These are phyloP conservation scores for Hymenoscyphus infarciens DNA, from an alignment of 2,329 filamentous ascomycete species.

Conservation along the genomic window DNA sequence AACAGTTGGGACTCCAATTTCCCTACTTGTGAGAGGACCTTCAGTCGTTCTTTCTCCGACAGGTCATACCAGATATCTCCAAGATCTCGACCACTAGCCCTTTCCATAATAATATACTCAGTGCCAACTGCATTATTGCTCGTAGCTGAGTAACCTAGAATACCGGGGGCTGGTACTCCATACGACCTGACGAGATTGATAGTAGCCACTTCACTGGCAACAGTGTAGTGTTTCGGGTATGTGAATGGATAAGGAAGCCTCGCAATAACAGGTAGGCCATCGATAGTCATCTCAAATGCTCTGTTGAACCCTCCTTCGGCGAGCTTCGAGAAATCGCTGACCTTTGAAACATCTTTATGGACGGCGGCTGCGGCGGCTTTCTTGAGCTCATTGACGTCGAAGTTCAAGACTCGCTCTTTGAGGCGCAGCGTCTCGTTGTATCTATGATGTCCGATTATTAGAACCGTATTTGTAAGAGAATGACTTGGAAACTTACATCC, in stretches of 20 bases:
- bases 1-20: constrained; percentile 13
- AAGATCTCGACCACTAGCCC: constrained; percentile 33
- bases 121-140: constrained; percentile 33
- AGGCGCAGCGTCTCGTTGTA: constrained; percentile 15
- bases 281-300: constrained; percentile 14
- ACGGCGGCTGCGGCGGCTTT: constrained; percentile 13
- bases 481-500: not conserved
- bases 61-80: constrained; percentile 22
- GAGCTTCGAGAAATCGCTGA: constrained; percentile 13
- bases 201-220: constrained; percentile 18
- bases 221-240: constrained; percentile 9
- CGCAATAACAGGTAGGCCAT: constrained; percentile 12
- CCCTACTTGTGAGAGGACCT: constrained; percentile 9
- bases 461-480: not conserved
- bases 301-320: constrained; percentile 32
- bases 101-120: constrained; percentile 40
- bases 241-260: constrained; percentile 15
- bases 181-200: constrained; percentile 27
- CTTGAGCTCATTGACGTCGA: constrained; percentile 13
- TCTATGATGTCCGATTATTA: not conserved
- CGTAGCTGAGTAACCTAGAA: constrained; percentile 41
- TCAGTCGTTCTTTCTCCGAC: constrained; percentile 12
- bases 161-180: constrained; percentile 41
- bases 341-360: constrained; percentile 9
- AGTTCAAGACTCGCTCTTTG: constrained; percentile 13